phyloP scores from a whole-genome alignment of 768 basidiomycete genomes.

The Ramaria sp. region DNA sequence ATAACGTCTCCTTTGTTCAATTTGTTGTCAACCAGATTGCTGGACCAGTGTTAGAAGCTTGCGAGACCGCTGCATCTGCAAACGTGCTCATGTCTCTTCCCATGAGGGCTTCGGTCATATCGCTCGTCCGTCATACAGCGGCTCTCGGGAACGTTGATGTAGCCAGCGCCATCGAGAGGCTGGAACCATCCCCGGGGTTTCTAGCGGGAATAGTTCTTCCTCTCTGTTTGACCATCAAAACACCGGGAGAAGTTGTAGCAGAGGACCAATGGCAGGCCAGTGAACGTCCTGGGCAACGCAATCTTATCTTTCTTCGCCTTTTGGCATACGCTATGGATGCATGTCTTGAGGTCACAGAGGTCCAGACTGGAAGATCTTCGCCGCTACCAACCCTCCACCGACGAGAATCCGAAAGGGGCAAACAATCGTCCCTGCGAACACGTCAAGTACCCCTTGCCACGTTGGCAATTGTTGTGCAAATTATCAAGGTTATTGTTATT shows the following conservation, averaged over 20 bases:
- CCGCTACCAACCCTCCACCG: constrained; percentile 32
- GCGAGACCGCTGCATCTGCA: constrained; percentile 33
- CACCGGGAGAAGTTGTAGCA: constrained; percentile 30
- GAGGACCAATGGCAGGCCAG: constrained; percentile 32
- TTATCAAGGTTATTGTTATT: constrained; percentile 55
- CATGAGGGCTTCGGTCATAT: constrained; percentile 29
- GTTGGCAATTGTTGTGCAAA: constrained; percentile 44
- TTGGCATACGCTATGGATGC: constrained; percentile 46
- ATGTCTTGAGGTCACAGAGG: constrained; percentile 28
- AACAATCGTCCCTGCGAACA: background rate
- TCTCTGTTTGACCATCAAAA: constrained; percentile 42
- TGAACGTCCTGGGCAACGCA: constrained; percentile 34
- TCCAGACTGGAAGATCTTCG: constrained; percentile 16
- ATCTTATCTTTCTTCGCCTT: constrained; percentile 50
- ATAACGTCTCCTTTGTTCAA: constrained; percentile 38
- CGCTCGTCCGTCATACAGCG: constrained; percentile 25
- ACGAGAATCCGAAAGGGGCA: constrained; percentile 28
- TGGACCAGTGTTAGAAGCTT: constrained; percentile 31
- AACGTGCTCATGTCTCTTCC: constrained; percentile 29
- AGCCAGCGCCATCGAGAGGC: constrained; percentile 44
- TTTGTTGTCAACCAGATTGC: constrained; percentile 24
- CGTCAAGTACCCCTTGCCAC: constrained; percentile 19
- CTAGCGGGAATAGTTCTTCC: constrained; percentile 57
- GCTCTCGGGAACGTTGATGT: constrained; percentile 42
- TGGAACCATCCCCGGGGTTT: constrained; percentile 44